Evolutionary conservation across 345 rosid species (phyloP).

Genomic region (Lagerstroemia speciosa): DNA sequence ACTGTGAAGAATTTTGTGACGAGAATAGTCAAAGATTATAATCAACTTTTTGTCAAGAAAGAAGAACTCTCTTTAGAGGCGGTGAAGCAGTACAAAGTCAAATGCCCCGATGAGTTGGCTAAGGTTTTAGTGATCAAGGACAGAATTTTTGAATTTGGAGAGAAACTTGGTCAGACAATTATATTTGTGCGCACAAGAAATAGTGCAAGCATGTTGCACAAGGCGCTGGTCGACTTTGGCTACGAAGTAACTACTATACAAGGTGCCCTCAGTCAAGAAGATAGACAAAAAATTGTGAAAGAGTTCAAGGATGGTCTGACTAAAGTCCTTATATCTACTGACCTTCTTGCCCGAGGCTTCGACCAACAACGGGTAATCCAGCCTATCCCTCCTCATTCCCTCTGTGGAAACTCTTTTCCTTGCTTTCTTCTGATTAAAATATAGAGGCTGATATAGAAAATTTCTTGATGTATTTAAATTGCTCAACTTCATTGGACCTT

Average conservation of each 20-base stretch:
- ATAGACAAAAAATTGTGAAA: conserved; percentile 72
- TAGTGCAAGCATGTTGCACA: conserved; percentile 54
- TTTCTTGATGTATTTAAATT: no score
- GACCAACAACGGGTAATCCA: conserved; percentile 71
- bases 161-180: conserved; percentile 72
- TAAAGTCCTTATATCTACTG: conserved; percentile 82
- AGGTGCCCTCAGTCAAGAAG: conserved; percentile 51
- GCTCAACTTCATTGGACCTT: background rate
- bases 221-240: conserved; percentile 56
- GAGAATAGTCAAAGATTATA: conserved; percentile 49
- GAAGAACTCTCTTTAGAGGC: conserved; percentile 80
- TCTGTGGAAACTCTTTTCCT: conserved; percentile 1
- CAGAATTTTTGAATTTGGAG: conserved; percentile 77
- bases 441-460: rapidly evolving
- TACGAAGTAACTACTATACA: conserved; percentile 80
- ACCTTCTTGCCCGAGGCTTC: conserved; percentile 84
- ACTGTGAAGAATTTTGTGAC: conserved; percentile 68
- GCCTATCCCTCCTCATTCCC: conserved; percentile 4
- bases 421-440: background rate
- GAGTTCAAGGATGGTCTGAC: conserved; percentile 87
- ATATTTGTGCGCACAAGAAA: conserved; percentile 61
- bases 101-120: conserved; percentile 60
- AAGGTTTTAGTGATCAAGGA: conserved; percentile 71
- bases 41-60: conserved; percentile 84
- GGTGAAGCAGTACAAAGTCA: conserved; percentile 86